phyloP scores from a whole-genome alignment of 306 rosid genomes.

The Phaseolus lunatus region DNA sequence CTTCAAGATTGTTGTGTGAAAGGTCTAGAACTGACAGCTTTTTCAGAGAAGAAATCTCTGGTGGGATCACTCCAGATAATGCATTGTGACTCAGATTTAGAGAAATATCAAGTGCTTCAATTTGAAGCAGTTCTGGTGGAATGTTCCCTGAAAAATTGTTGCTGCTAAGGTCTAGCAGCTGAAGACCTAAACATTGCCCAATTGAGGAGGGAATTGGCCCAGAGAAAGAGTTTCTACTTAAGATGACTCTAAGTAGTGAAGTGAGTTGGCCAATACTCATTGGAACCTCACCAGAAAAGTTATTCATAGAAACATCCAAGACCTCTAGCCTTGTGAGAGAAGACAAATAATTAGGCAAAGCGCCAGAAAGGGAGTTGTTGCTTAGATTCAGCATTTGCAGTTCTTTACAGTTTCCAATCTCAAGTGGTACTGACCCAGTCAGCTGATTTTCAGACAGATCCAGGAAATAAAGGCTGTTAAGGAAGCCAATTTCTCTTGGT shows the following conservation, averaged over 20 bases:
- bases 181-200: constrained; percentile 72
- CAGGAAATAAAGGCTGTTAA: constrained; percentile 67
- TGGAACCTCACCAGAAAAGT: constrained; percentile 64
- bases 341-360: constrained; percentile 64
- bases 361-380: constrained; percentile 76
- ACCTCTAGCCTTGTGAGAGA: constrained; percentile 73
- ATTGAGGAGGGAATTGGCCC: constrained; percentile 73
- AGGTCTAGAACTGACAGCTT: constrained; percentile 80
- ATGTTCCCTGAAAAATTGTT: constrained; percentile 73
- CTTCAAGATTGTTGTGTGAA: constrained; percentile 76
- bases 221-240: constrained; percentile 64
- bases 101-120: constrained; percentile 80
- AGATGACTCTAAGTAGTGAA: constrained; percentile 68
- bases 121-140: constrained; percentile 65
- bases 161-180: constrained; percentile 77
- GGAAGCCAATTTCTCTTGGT: constrained; percentile 71
- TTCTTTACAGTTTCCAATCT: constrained; percentile 70
- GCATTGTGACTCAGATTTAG: constrained; percentile 77
- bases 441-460: constrained; percentile 80
- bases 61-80: constrained; percentile 69
- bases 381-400: constrained; percentile 87
- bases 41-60: constrained; percentile 66
- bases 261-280: constrained; percentile 63
- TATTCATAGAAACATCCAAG: constrained; percentile 74
- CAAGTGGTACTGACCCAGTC: constrained; percentile 65